Conservation (phyloP, 1,284 basidiomycete genomes). For the Tilletiaria anomala region DNA sequence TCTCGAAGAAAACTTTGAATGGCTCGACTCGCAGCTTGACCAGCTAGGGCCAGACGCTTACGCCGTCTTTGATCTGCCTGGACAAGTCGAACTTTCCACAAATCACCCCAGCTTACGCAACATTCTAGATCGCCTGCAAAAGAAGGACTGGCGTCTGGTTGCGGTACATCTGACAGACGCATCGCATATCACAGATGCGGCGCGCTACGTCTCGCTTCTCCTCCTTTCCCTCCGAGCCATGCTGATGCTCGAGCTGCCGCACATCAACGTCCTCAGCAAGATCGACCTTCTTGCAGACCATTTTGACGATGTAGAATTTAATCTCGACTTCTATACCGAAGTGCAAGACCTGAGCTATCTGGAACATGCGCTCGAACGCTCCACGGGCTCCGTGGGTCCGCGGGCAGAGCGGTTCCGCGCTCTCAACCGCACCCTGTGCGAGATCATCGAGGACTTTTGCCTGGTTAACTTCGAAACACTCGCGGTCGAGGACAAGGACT, state of each 20-base stretch:
- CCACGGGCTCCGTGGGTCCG: slow-evolving; percentile 47
- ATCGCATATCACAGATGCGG: slow-evolving; percentile 86
- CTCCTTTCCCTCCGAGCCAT: slow-evolving; percentile 84
- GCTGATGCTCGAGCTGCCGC: slow-evolving; percentile 94
- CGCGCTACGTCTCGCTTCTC: slow-evolving; percentile 85
- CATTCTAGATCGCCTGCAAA: slow-evolving; percentile 62
- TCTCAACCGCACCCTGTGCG: slow-evolving; percentile 80
- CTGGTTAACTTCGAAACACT: slow-evolving; percentile 93
- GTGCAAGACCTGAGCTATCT: slow-evolving; percentile 89
- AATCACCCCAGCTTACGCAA: slow-evolving; percentile 53
- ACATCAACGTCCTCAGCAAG: slow-evolving; percentile 93
- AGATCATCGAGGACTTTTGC: slow-evolving; percentile 82
- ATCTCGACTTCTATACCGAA: slow-evolving; percentile 93
- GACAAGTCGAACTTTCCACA: slow-evolving; percentile 93
- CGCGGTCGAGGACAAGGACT: slow-evolving; percentile 44
- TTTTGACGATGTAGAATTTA: slow-evolving; percentile 57
- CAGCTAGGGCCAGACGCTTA: slow-evolving; percentile 44
- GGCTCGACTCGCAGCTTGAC: slow-evolving; percentile 59
- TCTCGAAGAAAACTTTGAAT: slow-evolving; percentile 85
- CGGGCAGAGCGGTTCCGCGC: slow-evolving; percentile 45
- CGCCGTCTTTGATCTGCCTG: slow-evolving; percentile 87
- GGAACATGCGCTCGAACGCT: slow-evolving; percentile 53
- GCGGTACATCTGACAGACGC: slow-evolving; percentile 92
- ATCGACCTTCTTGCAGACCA: slow-evolving; percentile 60
- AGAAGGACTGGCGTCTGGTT: slow-evolving; percentile 55